Base-by-base conservation (phyloP, 2,329 filamentous ascomycete species). In the Chaetomiaceae sp. region DNA sequence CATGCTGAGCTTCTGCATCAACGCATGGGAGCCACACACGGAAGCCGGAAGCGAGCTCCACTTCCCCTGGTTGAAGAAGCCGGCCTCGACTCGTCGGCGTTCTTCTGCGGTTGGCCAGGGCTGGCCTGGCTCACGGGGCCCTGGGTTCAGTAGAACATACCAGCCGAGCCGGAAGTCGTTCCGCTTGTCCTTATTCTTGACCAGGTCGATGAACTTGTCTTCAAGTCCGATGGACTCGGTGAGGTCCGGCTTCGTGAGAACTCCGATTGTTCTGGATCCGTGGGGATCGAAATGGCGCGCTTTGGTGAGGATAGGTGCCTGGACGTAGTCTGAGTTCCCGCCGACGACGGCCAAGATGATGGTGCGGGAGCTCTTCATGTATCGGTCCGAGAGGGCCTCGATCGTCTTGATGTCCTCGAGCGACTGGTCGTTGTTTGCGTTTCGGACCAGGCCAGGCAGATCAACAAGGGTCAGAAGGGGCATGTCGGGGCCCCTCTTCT, bases 401-500 rank as follows among this genome's bases (percentile, higher is more conserved):
- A 82, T 78, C 2, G 77, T 73, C 53, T 71, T 66, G 48, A 77
- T 77, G 38, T 81, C 79, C 19, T 71, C 66, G 25, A 72, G 68
- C 1, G 75, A 77, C 60, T 82, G 77, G 48, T 77, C 71, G 25
- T 72, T 69, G 54, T 76, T 79, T 57, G 73, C 73, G 8, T 79
- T 75, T 27, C 73, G 70, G 23, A 82, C 76, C 1, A 84, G 66
- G 2, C 81, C 80, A 0, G 81, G 81, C 30, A 85, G 68, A 63
- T 85, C 81, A 7, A 84, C 78, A 1, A 84, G 70, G 0, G 79
- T 84, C 38, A 85, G 65, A 14, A 83, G 71, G 1, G 79, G 78
- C 68, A 79, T 75, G 10, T 79, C 74, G 0, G 79, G 80, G 0
- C 81, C 80, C 10, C 71, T 73, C 60, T 82, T 75, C 58, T 84